Conservation (phyloP, 129 eudicot species). For the Flaveria ramosissima region DNA sequence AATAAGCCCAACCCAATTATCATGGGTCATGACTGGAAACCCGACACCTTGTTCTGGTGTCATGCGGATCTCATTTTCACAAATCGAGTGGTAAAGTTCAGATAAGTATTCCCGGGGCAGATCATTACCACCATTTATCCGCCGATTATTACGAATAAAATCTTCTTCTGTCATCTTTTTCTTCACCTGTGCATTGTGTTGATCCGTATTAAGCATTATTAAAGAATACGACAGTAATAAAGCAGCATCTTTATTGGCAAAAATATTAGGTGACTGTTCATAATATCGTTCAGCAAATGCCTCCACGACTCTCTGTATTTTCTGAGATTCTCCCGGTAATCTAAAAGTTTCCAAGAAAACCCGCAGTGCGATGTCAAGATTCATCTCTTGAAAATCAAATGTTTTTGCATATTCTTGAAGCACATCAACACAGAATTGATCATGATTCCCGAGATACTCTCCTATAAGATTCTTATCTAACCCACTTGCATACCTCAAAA, state of each 20-base stretch:
- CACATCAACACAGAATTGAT: constrained; percentile 69
- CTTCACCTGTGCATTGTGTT: constrained; percentile 81
- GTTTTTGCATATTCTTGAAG: constrained; percentile 80
- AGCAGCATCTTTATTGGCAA: constrained; percentile 77
- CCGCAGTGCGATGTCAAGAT: constrained; percentile 74
- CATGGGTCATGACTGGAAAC: constrained; percentile 49
- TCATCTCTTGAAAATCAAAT: constrained; percentile 73
- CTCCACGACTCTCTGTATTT: constrained; percentile 85
- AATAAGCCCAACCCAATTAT: constrained; percentile 73
- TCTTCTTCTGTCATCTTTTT: constrained; percentile 88
- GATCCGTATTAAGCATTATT: constrained; percentile 87
- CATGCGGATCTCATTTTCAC: constrained; percentile 70
- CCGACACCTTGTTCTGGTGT: constrained; percentile 63
- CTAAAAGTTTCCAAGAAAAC: constrained; percentile 75
- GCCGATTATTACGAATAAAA: constrained; percentile 74
- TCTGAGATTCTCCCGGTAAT: constrained; percentile 91
- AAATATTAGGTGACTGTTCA: constrained; percentile 61
- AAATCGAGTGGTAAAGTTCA: constrained; percentile 64
- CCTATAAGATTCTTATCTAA: constrained; percentile 78
- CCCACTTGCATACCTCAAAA: constrained; percentile 66
- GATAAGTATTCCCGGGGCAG: constrained; percentile 71
- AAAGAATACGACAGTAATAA: constrained; percentile 67
- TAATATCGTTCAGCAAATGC: constrained; percentile 77
- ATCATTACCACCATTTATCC: constrained; percentile 72
- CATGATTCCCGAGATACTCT: constrained; percentile 77